A percentile compares a stretch with the other conserved stretches of the same genome.
These are phyloP conservation scores for Elsinoe necatrix DNA, from an alignment of 2,329 filamentous ascomycete species.

Conservation along the genomic window DNA sequence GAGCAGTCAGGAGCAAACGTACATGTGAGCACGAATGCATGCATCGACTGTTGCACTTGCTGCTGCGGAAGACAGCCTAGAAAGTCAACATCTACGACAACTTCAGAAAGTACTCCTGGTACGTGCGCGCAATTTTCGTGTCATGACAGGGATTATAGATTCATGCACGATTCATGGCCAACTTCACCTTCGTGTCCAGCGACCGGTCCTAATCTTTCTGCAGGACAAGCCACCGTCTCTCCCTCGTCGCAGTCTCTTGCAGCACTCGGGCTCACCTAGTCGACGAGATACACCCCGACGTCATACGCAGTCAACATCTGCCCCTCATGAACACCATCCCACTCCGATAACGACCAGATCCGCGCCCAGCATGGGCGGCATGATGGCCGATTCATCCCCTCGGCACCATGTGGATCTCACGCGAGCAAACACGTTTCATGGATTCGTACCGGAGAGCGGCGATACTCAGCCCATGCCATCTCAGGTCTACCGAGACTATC, in stretches of 20 bases:
- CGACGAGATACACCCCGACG: background rate
- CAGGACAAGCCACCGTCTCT: background rate
- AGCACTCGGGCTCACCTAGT: background rate
- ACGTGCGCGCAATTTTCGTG: conserved; percentile 6
- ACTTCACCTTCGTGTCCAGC: background rate
- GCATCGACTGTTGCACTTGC: background rate
- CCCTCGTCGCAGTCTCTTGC: background rate
- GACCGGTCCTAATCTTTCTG: background rate
- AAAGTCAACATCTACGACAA: conserved; percentile 14
- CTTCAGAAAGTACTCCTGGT: conserved; percentile 2
- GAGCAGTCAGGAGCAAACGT: background rate
- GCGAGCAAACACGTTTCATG: conserved; percentile 30
- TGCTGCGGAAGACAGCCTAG: conserved; percentile 15
- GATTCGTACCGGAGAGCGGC: conserved; percentile 30
- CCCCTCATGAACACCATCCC: background rate
- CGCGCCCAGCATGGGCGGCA: conserved; percentile 4
- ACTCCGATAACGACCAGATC: conserved; percentile 7
- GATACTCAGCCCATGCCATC: conserved; percentile 42
- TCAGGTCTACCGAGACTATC: conserved; percentile 37
- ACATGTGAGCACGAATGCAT: background rate
- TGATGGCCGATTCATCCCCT: conserved; percentile 14
- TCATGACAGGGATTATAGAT: background rate
- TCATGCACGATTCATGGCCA: conserved; percentile 1
- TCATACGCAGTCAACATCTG: background rate
- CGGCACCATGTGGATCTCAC: conserved; percentile 11